Evolutionary conservation across 306 rosid genomes (phyloP).

Genomic region (Crotalaria pallida): DNA sequence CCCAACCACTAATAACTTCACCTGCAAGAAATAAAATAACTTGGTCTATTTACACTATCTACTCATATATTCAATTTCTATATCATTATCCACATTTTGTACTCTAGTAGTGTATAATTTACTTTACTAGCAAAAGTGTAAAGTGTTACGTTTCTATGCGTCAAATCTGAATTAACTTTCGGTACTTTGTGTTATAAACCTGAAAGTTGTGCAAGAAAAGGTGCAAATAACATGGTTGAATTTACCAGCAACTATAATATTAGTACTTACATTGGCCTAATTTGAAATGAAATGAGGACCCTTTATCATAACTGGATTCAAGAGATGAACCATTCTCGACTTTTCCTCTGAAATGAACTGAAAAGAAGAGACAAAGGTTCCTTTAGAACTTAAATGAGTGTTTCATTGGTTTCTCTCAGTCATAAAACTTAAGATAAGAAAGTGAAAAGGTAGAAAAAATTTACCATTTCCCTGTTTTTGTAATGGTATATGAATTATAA

Average conservation of each 20-base stretch:
- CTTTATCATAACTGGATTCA: constrained; percentile 37
- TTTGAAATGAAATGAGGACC: constrained; percentile 44
- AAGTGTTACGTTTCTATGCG: no score
- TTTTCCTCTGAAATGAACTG: constrained; percentile 53
- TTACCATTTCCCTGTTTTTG: neutral
- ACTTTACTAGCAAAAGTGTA: no score
- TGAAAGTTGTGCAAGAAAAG: no score
- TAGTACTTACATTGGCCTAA: constrained; percentile 50
- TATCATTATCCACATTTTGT: neutral
- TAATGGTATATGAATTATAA: neutral
- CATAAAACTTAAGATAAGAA: neutral
- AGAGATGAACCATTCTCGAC: constrained; percentile 40
- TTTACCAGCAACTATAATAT: neutral
- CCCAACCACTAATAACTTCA: constrained; percentile 72
- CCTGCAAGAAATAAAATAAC: constrained; percentile 26
- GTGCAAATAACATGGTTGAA: no score
- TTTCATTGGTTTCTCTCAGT: neutral
- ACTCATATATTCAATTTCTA: neutral
- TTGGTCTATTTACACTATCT: neutral
- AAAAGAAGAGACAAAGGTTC: neutral
- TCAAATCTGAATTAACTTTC: no score
- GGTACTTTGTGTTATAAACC: no score
- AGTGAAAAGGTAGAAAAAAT: neutral
- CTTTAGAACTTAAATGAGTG: neutral
- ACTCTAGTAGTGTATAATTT: neutral